Percentiles rank a stretch among this genome's conserved stretches.
These are phyloP conservation scores for Auriculariales sp. DNA, from an alignment of 768 basidiomycete species.

Conservation along the genomic window DNA sequence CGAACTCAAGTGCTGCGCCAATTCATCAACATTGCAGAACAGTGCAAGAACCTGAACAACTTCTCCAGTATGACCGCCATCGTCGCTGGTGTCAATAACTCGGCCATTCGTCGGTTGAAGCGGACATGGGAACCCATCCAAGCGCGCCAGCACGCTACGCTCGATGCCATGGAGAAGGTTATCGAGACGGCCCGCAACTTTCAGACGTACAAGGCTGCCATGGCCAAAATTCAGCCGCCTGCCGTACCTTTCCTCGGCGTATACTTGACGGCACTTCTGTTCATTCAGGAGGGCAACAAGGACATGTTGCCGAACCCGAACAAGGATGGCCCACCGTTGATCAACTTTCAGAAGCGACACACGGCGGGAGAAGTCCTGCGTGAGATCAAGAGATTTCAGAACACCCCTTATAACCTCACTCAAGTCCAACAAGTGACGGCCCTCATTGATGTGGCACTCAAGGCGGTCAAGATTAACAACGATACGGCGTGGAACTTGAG, in stretches of 20 bases:
- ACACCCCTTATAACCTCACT: conserved; percentile 75
- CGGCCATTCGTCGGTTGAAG: conserved; percentile 87
- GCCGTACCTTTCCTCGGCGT: conserved; percentile 97
- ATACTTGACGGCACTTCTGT: conserved; percentile 87
- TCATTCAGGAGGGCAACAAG: conserved; percentile 92
- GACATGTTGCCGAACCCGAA: conserved; percentile 42
- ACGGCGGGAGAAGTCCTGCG: conserved; percentile 93
- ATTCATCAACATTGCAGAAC: conserved; percentile 87
- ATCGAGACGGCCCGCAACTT: conserved; percentile 93
- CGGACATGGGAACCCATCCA: conserved; percentile 87
- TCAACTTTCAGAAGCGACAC: conserved; percentile 94
- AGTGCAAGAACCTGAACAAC: conserved; percentile 79
- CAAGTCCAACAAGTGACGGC: conserved; percentile 48
- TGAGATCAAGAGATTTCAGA: conserved; percentile 94
- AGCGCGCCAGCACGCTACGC: conserved; percentile 54
- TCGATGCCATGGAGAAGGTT: conserved; percentile 72
- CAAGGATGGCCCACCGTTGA: conserved; percentile 29
- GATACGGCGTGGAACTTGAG: conserved; percentile 76
- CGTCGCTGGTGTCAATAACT: conserved; percentile 84
- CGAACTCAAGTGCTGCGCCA: conserved; percentile 76
- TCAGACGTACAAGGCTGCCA: conserved; percentile 72
- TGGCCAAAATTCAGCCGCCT: conserved; percentile 75
- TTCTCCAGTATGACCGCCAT: conserved; percentile 97
- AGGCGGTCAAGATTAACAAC: conserved; percentile 48
- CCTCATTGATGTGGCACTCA: conserved; percentile 70